phyloP scores from a whole-genome alignment of 78 protist genomes.

The Capsaspora owczarzaki region DNA sequence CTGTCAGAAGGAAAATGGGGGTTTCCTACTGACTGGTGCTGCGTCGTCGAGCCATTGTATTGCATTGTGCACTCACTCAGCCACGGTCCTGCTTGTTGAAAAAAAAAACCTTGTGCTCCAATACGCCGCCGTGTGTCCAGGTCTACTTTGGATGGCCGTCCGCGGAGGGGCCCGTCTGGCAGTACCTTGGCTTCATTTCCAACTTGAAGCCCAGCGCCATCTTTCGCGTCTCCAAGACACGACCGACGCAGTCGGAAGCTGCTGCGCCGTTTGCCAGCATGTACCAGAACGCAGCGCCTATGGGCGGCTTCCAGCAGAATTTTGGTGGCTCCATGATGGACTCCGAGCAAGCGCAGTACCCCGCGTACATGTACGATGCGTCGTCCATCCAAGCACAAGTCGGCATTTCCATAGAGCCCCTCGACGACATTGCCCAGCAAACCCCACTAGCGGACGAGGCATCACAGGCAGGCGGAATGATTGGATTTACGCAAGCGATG shows the following conservation, averaged over 20 bases:
- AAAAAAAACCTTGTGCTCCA: too few relatives aligned
- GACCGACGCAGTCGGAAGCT: neutral
- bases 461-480: neutral
- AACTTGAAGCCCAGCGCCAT: neutral
- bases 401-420: neutral
- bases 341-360: too few relatives aligned
- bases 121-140: too few relatives aligned
- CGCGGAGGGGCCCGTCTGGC: neutral
- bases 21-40: too few relatives aligned
- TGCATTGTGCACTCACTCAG: too few relatives aligned
- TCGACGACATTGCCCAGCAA: neutral
- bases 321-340: neutral
- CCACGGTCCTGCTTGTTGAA: too few relatives aligned
- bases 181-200: neutral
- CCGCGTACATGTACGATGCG: too few relatives aligned
- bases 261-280: neutral
- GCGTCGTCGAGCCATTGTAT: too few relatives aligned
- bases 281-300: neutral
- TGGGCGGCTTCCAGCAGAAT: neutral
- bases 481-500: neutral
- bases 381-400: neutral
- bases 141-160: neutral
- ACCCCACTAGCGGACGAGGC: neutral
- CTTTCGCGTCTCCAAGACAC: neutral
- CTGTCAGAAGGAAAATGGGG: too few relatives aligned